Evolutionary conservation across 495 filamentous ascomycete species (phyloP), one percentile per base, ranked within the genome.

Genomic region (Clavariopsis aquatica): DNA sequence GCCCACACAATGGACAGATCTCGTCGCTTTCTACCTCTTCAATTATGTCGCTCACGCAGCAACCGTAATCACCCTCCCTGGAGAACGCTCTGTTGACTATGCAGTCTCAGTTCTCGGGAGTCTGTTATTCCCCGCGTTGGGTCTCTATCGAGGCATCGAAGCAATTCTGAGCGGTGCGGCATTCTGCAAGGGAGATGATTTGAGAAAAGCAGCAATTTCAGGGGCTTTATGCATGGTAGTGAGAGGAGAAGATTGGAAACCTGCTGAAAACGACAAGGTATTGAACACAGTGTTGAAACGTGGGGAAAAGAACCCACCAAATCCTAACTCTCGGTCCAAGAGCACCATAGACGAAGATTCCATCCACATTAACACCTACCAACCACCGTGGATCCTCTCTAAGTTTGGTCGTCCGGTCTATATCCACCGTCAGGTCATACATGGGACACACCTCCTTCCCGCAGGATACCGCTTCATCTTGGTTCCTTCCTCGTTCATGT

Each of bases 31-130:
- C 54, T 74, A 66, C 47, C 57, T 73, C 1, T 28, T 63, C 52
- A 76, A 74, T 46, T 76, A 76, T 55, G 54, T 70, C 20, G 66
- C 73, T 2, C 73, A 74, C 51, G 71, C 69, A 0, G 71, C 69
- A 9, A 74, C 74, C 10, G 63, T 73, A 53, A 1, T 65, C 20
- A 45, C 46, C 9, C 28, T 4, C 1, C 62, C 62, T 1, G 67
- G 67, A 1, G 67, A 69, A 24, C n/a, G 38, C 13, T 27, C 51
- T 13, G 8, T 52, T 19, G 29, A 55, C 22, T 57, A 26, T 22
- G 57, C 45, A 17, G 57, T 51, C 12, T 38, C 56, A 0, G 62
- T 65, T 19, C 17, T 69, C n/a, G 52, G 57, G 17, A 43, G 47
- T 34, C 46, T 69, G 6, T 34, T 62, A 15, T 66, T 69, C 43